Evolutionary conservation across 2,329 filamentous ascomycete species (phyloP).

Genomic region (Fusarium setosum): DNA sequence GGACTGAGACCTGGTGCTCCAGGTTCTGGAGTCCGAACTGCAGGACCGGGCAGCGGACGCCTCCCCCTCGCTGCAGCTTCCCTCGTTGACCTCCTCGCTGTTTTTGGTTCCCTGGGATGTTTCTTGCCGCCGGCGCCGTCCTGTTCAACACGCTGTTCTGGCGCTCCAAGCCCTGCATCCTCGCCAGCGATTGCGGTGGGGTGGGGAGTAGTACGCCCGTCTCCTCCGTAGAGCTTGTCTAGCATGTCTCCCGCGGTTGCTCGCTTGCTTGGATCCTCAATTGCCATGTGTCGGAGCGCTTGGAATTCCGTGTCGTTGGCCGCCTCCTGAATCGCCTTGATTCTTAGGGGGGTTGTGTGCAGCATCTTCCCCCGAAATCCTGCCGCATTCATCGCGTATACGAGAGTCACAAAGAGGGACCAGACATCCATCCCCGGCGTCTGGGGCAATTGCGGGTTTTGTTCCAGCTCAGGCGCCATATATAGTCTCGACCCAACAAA

Average conservation of each 20-base stretch:
- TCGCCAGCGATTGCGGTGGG: too few relatives aligned
- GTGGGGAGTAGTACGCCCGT: neutral
- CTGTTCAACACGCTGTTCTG: too few relatives aligned
- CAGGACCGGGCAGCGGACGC: too few relatives aligned
- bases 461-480: conserved; percentile 11
- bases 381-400: neutral
- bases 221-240: neutral
- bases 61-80: too few relatives aligned
- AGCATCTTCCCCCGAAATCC: neutral
- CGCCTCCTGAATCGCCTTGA: neutral
- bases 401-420: conserved; percentile 40
- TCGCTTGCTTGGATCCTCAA: neutral
- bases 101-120: too few relatives aligned
- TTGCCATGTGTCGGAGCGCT: neutral
- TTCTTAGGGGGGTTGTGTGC: neutral
- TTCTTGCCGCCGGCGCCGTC: too few relatives aligned
- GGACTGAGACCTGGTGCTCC: too few relatives aligned
- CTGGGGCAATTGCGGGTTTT: neutral
- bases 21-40: too few relatives aligned
- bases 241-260: conserved; percentile 6
- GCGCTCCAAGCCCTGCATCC: too few relatives aligned
- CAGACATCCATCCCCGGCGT: conserved; percentile 40
- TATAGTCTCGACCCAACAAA: neutral
- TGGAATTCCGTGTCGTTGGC: neutral
- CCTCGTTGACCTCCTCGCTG: too few relatives aligned